phyloP scores from a whole-genome alignment of 1,139 yeast species.

The Debaryomycetaceae sp. region DNA sequence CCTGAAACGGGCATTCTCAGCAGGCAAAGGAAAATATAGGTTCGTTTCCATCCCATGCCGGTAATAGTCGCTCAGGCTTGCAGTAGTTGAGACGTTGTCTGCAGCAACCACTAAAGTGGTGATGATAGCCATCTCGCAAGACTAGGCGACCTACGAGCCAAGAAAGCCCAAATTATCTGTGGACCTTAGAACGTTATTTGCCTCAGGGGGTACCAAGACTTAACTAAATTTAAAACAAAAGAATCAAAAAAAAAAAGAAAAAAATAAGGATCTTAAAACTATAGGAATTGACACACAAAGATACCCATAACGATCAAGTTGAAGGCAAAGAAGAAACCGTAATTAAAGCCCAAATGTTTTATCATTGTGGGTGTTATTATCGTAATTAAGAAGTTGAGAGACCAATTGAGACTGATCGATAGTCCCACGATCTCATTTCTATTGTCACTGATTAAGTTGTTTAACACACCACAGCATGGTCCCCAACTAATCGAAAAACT shows the following conservation, averaged over 20 bases:
- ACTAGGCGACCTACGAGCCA: no score
- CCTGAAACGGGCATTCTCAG: no score
- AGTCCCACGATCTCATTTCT: slow-evolving; percentile 19
- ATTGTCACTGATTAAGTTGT: slow-evolving; percentile 20
- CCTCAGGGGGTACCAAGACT: no score
- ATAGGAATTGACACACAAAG: slow-evolving; percentile 8
- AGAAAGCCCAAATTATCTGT: no score
- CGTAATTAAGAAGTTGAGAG: slow-evolving; percentile 23
- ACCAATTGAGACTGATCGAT: slow-evolving; percentile 23
- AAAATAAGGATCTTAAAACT: not conserved
- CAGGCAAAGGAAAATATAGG: no score
- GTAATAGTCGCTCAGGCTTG: no score
- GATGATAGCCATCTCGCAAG: no score
- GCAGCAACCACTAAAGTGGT: not conserved
- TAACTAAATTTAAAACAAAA: no score
- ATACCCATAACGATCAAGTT: slow-evolving; percentile 16
- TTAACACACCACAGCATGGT: slow-evolving; percentile 27
- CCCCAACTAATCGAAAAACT: slow-evolving; percentile 34
- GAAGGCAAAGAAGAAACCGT: slow-evolving; percentile 19
- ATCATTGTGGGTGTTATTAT: slow-evolving; percentile 22
- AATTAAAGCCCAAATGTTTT: slow-evolving; percentile 14
- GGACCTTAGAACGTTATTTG: no score
- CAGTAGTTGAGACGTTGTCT: no score
- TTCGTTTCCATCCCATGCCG: no score
- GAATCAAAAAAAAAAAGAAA: no score